Percentiles rank a stretch among this genome's conserved stretches.
These are phyloP conservation scores for Rosa hybrid DNA, from an alignment of 331 rosid species.

Conservation along the genomic window DNA sequence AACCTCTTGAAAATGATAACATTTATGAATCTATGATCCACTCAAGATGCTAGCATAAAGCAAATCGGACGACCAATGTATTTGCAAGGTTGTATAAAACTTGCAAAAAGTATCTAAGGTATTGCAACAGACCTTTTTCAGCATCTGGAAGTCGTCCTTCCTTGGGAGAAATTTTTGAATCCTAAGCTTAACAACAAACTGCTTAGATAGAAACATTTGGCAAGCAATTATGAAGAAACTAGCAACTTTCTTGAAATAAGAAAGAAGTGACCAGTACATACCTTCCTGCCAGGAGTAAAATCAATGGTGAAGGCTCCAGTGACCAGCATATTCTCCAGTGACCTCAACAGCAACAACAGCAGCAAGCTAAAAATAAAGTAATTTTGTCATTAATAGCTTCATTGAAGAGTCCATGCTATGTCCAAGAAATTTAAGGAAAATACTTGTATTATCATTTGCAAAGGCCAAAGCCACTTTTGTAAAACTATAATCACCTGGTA, in stretches of 20 bases:
- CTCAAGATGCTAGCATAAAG: too few relatives aligned
- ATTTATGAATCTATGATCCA: too few relatives aligned
- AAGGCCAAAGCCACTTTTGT: constrained; percentile 10
- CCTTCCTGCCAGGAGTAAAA: constrained; percentile 87
- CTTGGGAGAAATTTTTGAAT: constrained; percentile 58
- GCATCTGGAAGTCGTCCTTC: constrained; percentile 93
- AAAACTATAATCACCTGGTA: constrained; percentile 70
- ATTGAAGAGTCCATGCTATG: background rate
- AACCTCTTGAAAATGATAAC: too few relatives aligned
- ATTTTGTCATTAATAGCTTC: background rate
- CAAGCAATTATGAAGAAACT: background rate
- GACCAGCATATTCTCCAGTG: constrained; percentile 60
- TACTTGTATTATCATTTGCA: background rate
- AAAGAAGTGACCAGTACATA: constrained; percentile 23
- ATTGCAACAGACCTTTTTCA: constrained; percentile 49
- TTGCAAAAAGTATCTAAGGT: background rate
- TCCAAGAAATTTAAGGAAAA: background rate
- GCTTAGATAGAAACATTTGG: constrained; percentile 2
- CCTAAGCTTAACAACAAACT: constrained; percentile 27
- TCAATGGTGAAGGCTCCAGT: constrained; percentile 53
- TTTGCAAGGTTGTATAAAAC: background rate
- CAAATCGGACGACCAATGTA: background rate
- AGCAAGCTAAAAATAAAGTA: constrained; percentile 65
- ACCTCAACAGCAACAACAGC: constrained; percentile 99
- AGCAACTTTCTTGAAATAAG: constrained; percentile 27